Evolutionary conservation across 2,329 filamentous ascomycete genomes (phyloP), one percentile per base, ranked within the genome.

Genomic region (Byssochlamys sp.): DNA sequence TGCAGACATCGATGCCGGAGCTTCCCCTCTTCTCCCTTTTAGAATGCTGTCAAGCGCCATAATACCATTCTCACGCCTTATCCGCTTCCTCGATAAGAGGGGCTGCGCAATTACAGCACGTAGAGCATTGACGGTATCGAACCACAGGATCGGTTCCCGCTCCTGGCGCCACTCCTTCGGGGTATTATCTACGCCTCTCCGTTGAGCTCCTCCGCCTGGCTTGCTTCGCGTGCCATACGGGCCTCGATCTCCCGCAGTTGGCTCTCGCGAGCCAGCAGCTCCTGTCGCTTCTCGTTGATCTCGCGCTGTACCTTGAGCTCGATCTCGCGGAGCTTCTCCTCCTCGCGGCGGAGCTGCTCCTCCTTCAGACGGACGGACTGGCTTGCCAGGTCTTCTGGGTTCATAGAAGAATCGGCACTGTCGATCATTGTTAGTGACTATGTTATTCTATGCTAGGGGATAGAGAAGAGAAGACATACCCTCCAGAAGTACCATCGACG

Each of bases 281-380:
- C 94, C 80, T 99, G 94, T 80, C 94, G 87, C 85, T 99, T 99
- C 84, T 97, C 94, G 79, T 96, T 96, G 81, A 99, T 99, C 79
- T 99, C 94, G 73, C 94, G 90, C 81, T 99, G 94, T 62, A 99
- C 94, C 87, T 99, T 99, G 81, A 96, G 82, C 75, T 99, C 94
- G 74, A 99, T 97, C 81, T 99, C 94, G 76, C 94, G 90, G 63
- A 99, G 87, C 83, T 99, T 99, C 88, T 99, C 94, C 81, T 99
- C 94, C 78, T 99, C 94, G 71, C 94, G 91, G 73, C 94, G 90
- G 67, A 99, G 89, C 77, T 99, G 94, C 79, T 99, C 94, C 77
- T 99, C 94, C 90, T 99, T 99, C 75, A 99, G 87, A 64, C 94
- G 91, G 62, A 99, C 94, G 39, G 91, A 97, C 78, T 99, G 94